Evolutionary conservation across 2,329 filamentous ascomycete species (phyloP).

Genomic region (Exophiala lecanii-corni): DNA sequence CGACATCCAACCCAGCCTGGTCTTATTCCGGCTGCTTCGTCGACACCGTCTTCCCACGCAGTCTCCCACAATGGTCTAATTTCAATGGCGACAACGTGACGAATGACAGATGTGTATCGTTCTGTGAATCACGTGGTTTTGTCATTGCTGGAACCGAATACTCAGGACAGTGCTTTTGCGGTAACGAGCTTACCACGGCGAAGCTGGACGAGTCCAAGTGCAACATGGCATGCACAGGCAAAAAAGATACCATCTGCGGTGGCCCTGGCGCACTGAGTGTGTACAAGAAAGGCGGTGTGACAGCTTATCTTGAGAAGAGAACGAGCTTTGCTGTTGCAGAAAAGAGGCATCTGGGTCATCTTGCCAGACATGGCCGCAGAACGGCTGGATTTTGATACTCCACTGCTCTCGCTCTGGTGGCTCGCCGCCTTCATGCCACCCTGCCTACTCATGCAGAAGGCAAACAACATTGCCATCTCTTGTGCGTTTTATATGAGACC

Average conservation of each 20-base stretch:
- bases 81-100: slow-evolving; percentile 38
- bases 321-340: slow-evolving; percentile 1
- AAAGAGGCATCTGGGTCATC: slow-evolving; percentile 13
- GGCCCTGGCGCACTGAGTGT: slow-evolving; percentile 32
- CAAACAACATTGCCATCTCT: too few species aligned
- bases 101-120: slow-evolving; percentile 45
- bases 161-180: slow-evolving; percentile 48
- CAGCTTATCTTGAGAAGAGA: not conserved
- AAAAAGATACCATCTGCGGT: slow-evolving; percentile 48
- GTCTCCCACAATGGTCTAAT: slow-evolving; percentile 40
- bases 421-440: too few species aligned
- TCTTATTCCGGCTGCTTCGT: slow-evolving; percentile 39
- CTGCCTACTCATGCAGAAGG: too few species aligned
- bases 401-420: too few species aligned
- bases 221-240: slow-evolving; percentile 35
- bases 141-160: slow-evolving; percentile 48
- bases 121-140: slow-evolving; percentile 46
- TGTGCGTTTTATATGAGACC: too few species aligned
- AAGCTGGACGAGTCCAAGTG: slow-evolving; percentile 21
- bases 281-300: slow-evolving; percentile 11
- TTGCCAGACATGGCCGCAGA: not conserved
- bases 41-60: slow-evolving; percentile 35
- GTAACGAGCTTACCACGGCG: slow-evolving; percentile 28
- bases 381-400: not conserved
- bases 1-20: slow-evolving; percentile 14